Evolutionary conservation across 805 yeast species (phyloP).

Genomic region (Schwanniomyces pseudopolymorphus): DNA sequence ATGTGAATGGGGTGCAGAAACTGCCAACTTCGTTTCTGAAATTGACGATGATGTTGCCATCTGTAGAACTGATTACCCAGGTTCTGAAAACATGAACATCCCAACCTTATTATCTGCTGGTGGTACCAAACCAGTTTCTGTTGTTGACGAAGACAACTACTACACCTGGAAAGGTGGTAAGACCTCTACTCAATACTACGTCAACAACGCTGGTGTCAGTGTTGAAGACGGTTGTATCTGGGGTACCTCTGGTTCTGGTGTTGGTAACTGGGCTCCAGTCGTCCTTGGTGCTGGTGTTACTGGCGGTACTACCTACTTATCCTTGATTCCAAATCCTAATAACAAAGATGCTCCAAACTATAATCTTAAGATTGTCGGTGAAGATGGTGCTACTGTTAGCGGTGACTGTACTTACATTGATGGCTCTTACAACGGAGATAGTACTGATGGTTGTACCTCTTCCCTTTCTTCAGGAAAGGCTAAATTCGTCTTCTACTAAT

Average conservation of each 20-base stretch:
- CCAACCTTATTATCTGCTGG: slow-evolving; percentile 66
- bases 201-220: slow-evolving; percentile 76
- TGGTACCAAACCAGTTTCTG: slow-evolving; percentile 49
- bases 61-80: slow-evolving; percentile 81
- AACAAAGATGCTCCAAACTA: slow-evolving; percentile 46
- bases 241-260: slow-evolving; percentile 58
- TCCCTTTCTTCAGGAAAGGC: slow-evolving; percentile 84
- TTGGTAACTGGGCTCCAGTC: slow-evolving; percentile 81
- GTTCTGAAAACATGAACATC: slow-evolving; percentile 76
- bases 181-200: slow-evolving; percentile 75
- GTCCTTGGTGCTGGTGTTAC: slow-evolving; percentile 75
- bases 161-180: slow-evolving; percentile 61
- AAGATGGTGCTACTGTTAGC: slow-evolving; percentile 49
- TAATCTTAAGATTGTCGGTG: slow-evolving; percentile 42
- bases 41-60: slow-evolving; percentile 55
- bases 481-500: slow-evolving; percentile 56
- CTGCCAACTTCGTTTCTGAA: slow-evolving; percentile 55
- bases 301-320: slow-evolving; percentile 60
- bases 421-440: slow-evolving; percentile 69
- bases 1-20: slow-evolving; percentile 63
- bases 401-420: slow-evolving; percentile 81
- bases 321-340: slow-evolving; percentile 78
- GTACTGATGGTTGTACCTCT: slow-evolving; percentile 89
- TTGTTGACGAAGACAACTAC: slow-evolving; percentile 59
- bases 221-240: slow-evolving; percentile 70